These are phyloP conservation scores for Trichoderma hamatum DNA, from an alignment of 2,329 filamentous ascomycete genomes.

Conservation along the genomic window DNA sequence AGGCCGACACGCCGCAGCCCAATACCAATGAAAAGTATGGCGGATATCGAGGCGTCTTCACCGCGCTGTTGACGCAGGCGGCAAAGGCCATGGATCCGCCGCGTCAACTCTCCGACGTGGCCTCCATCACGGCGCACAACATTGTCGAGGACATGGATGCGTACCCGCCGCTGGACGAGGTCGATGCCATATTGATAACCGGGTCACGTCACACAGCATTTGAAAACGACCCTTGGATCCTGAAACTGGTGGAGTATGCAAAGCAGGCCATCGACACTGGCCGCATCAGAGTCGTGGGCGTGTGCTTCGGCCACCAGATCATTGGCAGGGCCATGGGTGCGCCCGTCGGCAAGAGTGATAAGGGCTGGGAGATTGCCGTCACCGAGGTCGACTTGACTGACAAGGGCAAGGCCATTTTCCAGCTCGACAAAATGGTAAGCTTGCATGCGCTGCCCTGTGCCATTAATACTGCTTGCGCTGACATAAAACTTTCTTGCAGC, in stretches of 20 bases:
- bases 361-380: constrained; percentile 52
- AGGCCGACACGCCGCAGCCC: constrained; percentile 78
- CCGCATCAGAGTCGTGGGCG: constrained; percentile 64
- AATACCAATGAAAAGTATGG: constrained; percentile 66
- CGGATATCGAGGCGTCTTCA: constrained; percentile 73
- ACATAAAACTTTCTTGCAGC: constrained; percentile 32
- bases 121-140: constrained; percentile 69
- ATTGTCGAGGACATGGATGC: constrained; percentile 65
- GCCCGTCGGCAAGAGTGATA: constrained; percentile 43
- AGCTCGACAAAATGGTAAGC: constrained; percentile 40
- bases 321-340: constrained; percentile 48
- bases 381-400: constrained; percentile 45
- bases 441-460: neutral
- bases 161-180: constrained; percentile 72
- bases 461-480: neutral
- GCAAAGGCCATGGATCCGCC: constrained; percentile 51
- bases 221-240: constrained; percentile 49
- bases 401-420: constrained; percentile 46
- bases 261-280: constrained; percentile 38
- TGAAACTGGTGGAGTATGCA: constrained; percentile 46
- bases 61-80: constrained; percentile 58
- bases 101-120: constrained; percentile 45
- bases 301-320: constrained; percentile 56
- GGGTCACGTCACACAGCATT: constrained; percentile 65
- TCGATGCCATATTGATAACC: constrained; percentile 83